These are phyloP conservation scores for Prunus campanulata DNA, from an alignment of 306 rosid genomes.

Conservation along the genomic window DNA sequence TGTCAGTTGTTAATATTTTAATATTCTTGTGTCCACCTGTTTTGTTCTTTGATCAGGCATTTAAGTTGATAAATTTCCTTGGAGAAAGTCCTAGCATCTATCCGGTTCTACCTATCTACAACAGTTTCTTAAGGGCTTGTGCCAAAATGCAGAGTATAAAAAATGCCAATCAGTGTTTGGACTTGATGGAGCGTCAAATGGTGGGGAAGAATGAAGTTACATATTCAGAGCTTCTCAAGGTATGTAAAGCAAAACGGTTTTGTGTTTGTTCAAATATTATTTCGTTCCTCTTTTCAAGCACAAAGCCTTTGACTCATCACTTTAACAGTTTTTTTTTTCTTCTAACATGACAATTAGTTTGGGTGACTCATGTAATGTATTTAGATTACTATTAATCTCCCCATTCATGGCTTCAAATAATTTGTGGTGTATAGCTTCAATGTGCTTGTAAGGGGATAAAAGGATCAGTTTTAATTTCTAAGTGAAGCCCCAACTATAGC, in stretches of 20 bases:
- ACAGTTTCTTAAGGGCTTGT: conserved; percentile 58
- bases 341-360: background rate
- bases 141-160: conserved; percentile 31
- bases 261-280: background rate
- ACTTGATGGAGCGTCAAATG: conserved; percentile 66
- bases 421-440: background rate
- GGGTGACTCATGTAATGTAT: background rate
- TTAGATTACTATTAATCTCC: background rate
- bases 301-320: background rate
- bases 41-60: conserved; percentile 52
- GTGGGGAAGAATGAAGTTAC: conserved; percentile 78
- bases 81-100: conserved; percentile 45
- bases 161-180: conserved; percentile 71
- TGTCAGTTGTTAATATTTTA: conserved; percentile 14
- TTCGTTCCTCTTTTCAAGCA: conserved; percentile 10
- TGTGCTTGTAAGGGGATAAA: background rate
- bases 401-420: background rate
- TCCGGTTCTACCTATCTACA: conserved; percentile 48
- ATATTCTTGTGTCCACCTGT: conserved; percentile 22
- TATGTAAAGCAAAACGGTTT: conserved; percentile 27
- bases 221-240: conserved; percentile 72
- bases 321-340: background rate
- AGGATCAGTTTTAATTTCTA: too few relatives aligned
- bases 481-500: too few relatives aligned
- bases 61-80: conserved; percentile 53